Base-by-base conservation (phyloP, 2,329 filamentous ascomycete genomes). In the Botrytis fragariae region DNA sequence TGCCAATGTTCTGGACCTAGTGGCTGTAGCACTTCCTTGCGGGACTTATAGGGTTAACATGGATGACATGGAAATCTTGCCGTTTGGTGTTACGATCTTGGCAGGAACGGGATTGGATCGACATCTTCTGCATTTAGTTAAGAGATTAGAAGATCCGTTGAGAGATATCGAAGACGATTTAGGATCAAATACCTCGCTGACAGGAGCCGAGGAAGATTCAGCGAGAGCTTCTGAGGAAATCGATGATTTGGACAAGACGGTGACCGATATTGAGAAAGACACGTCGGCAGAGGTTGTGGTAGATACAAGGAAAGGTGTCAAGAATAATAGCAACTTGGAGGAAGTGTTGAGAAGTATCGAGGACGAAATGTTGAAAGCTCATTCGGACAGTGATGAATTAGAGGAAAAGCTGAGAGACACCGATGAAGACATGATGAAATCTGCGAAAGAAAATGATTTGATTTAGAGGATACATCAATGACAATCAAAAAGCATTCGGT, bases 1-100 rank as follows among this genome's bases (percentile, higher is more conserved):
- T 77, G 87, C 82, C 4, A 89, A 89, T 77, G 85, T 89, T 32
- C 79, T 89, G 42, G 87, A 89, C 79, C 79, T 88, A 44, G 84
- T 84, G 73, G 85, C 81, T 12, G 75, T 86, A 51, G 82, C 82
- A 59, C 44, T 80, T 16, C 75, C 77, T 16, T 78, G 76, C 68
- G 78, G 78, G 35, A 76, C 72, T 2, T 80, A 79, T 59, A 63
- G 20, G 44, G 80, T 78, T 61, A 61, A 35, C 29, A 44, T 72
- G 22, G 69, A 74, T 57, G 72, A 22, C 16, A 45, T 64, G 69
- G 10, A 74, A 65, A 76, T 65, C 59, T 75, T 85, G 74, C 84
- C 85, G 3, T 86, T 86, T 79, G 84, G 83, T 12, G 78, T 86
- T 20, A 85, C 83, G 20, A 78, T 86, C 35, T 75, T 85, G 69